Evolutionary conservation across 495 filamentous ascomycete species (phyloP).

Genomic region (Penicillium canariense): DNA sequence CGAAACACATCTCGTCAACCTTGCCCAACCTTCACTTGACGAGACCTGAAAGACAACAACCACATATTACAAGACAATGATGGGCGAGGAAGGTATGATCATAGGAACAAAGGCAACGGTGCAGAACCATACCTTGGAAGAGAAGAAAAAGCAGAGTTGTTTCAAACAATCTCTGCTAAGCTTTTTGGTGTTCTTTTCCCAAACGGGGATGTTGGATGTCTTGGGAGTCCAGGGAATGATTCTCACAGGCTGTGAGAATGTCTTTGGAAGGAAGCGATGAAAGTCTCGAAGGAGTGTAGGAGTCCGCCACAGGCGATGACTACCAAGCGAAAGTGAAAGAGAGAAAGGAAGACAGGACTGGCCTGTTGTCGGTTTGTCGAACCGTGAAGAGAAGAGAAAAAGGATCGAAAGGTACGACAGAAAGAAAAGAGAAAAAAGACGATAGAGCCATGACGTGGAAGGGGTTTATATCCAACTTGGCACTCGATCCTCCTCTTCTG

Average conservation of each 20-base stretch:
- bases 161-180: slow-evolving; percentile 12
- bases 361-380: slow-evolving; percentile 34
- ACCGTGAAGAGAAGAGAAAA: slow-evolving; percentile 23
- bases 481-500: neutral
- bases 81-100: neutral
- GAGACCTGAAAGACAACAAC: slow-evolving; percentile 3
- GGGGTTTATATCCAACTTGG: slow-evolving; percentile 22
- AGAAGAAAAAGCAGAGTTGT: slow-evolving; percentile 6
- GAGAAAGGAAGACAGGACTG: slow-evolving; percentile 39
- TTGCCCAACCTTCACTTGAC: neutral
- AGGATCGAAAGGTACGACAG: slow-evolving; percentile 25
- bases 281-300: slow-evolving; percentile 29
- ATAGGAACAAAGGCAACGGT: slow-evolving; percentile 7
- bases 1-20: neutral
- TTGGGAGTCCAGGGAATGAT: neutral
- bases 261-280: slow-evolving; percentile 1
- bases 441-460: slow-evolving; percentile 13
- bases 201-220: neutral
- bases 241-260: neutral
- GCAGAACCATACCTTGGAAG: slow-evolving; percentile 26
- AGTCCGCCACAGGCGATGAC: slow-evolving; percentile 37
- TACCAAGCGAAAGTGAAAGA: slow-evolving; percentile 20
- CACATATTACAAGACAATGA: neutral
- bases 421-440: slow-evolving; percentile 16
- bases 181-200: neutral